Evolutionary conservation across 257 asterid species (phyloP), one percentile per base, ranked within the genome.

Genomic region (Anisodus acutangulus): DNA sequence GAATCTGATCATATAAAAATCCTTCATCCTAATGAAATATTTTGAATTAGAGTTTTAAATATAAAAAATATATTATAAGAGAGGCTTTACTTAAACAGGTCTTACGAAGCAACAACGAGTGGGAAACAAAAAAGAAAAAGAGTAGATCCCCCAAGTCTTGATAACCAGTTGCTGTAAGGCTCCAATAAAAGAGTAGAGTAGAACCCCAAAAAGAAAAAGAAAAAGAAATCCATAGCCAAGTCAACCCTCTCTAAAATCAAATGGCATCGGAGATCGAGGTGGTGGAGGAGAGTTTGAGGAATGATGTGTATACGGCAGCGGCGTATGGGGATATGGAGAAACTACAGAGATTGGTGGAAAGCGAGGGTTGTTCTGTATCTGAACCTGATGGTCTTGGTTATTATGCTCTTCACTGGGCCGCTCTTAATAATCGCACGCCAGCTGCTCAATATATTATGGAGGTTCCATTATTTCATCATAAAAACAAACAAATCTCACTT

Each of bases 371-470:
- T 88, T 93, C 98, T 10, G 99, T 97, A 13, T 93, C 98, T 0
- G 99, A 97, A 85, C 97, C 98, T 9, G 99, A 95, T 72, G 91
- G 90, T 63, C 96, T 93, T 12, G 99, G 99, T 51, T 94, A 97
- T 92, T 93, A 90, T 82, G 97, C 99, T 64, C 95, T 97, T 53
- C 99, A 97, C 82, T 97, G 99, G 99, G 99, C 98, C 2, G 98
- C 98, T 47, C 97, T 97, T 60, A 97, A 97, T 66, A 95, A 97
- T 81, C 97, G 98, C 37, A 84, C 93, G 12, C 97, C 93, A 5
- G 97, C 97, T 31, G 98, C 98, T 16, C 98, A 91, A 82, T 97
- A 97, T 87, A 95, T 97, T 74, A 89, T 95, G 10, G 97, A 95
- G 97, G 99, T 31, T 31, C 35, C 35, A 31, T 31, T 31, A 31